Evolutionary conservation across 1,139 yeast species (phyloP).

Genomic region (Yamadazyma mexicana): DNA sequence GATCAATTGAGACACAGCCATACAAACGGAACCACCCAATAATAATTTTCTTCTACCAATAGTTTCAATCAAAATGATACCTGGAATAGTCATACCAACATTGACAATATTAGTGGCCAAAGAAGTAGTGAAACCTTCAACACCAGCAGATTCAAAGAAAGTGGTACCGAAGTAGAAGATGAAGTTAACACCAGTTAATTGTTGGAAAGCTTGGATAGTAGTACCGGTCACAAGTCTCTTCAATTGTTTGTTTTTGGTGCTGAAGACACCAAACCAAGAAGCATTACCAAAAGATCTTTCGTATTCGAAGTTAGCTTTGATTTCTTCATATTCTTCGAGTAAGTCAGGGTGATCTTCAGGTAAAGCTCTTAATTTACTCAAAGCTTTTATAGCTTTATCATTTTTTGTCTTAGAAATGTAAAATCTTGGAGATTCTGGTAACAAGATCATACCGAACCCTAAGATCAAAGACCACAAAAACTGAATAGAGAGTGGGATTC

Average conservation of each 20-base stretch:
- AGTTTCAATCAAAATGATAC: slow-evolving; percentile 35
- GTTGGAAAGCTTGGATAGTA: slow-evolving; percentile 53
- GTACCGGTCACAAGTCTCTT: slow-evolving; percentile 39
- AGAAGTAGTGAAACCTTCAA: slow-evolving; percentile 32
- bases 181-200: slow-evolving; percentile 74
- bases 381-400: slow-evolving; percentile 53
- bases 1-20: slow-evolving; percentile 67
- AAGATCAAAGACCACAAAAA: slow-evolving; percentile 43
- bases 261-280: slow-evolving; percentile 36
- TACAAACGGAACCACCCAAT: slow-evolving; percentile 57
- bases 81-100: slow-evolving; percentile 38
- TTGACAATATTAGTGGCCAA: slow-evolving; percentile 40
- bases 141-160: slow-evolving; percentile 60
- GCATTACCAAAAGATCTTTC: slow-evolving; percentile 32
- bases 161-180: slow-evolving; percentile 70
- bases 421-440: slow-evolving; percentile 83
- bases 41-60: slow-evolving; percentile 40
- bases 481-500: slow-evolving; percentile 62
- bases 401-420: slow-evolving; percentile 53
- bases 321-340: slow-evolving; percentile 38
- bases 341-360: slow-evolving; percentile 42
- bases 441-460: slow-evolving; percentile 55
- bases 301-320: slow-evolving; percentile 37
- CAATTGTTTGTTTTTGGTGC: slow-evolving; percentile 33
- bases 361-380: slow-evolving; percentile 33